Conservation (phyloP, 106 monocot genomes). For the Dioscorea alata region DNA sequence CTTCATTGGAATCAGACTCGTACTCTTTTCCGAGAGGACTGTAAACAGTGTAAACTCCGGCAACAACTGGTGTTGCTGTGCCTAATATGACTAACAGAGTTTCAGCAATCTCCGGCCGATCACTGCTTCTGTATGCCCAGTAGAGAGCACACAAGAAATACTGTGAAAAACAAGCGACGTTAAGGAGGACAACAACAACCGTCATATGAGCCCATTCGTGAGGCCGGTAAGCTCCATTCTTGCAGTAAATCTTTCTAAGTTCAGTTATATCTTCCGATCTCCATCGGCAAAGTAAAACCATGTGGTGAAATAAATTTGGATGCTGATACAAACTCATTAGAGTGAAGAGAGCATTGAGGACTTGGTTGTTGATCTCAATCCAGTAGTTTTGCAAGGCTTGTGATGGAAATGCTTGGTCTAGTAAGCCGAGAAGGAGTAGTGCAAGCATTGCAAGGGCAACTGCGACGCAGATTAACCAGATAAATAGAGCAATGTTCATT, state of each 20-base stretch:
- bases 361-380: constrained; percentile 9
- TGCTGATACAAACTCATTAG: constrained; percentile 43
- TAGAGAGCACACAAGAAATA: constrained; percentile 34
- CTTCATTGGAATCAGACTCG: neutral
- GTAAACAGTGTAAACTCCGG: constrained; percentile 23
- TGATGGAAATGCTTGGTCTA: constrained; percentile 1
- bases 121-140: constrained; percentile 24
- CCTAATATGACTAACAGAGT: constrained; percentile 17
- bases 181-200: constrained; percentile 33
- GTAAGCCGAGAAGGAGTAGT: constrained; percentile 25
- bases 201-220: constrained; percentile 31
- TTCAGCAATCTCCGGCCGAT: constrained; percentile 22
- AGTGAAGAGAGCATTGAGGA: constrained; percentile 51
- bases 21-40: constrained; percentile 32
- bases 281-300: constrained; percentile 35
- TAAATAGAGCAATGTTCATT: constrained; percentile 32
- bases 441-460: constrained; percentile 13
- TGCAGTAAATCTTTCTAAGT: constrained; percentile 39
- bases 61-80: constrained; percentile 13
- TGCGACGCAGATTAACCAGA: constrained; percentile 32
- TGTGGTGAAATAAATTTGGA: constrained; percentile 40
- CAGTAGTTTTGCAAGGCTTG: neutral
- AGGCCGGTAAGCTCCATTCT: constrained; percentile 21
- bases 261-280: constrained; percentile 19
- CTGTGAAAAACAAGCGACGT: constrained; percentile 43